These are phyloP conservation scores for Fagopyrum tataricum DNA, from an alignment of 148 eudicot genomes.

Conservation along the genomic window DNA sequence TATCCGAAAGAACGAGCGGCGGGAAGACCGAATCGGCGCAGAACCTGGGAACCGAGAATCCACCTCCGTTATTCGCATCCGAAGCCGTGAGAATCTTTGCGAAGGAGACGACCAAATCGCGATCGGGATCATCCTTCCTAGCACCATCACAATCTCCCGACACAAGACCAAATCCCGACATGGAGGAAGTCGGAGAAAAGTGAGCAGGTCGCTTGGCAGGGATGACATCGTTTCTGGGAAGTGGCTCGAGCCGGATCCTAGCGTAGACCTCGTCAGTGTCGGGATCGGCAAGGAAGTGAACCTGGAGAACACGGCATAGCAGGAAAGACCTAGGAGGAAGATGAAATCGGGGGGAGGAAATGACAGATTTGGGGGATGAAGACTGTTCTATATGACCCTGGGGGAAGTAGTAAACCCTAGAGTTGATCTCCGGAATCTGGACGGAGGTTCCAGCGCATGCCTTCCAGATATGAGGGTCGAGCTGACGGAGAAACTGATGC, in stretches of 20 bases:
- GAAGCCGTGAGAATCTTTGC: conserved; percentile 70
- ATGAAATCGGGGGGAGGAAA: background rate
- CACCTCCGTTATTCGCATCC: conserved; percentile 87
- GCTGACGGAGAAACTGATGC: conserved; percentile 3
- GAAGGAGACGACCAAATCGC: conserved; percentile 30
- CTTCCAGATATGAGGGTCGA: conserved; percentile 39
- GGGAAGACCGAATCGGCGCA: conserved; percentile 81
- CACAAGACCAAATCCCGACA: background rate
- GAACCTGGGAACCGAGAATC: conserved; percentile 77
- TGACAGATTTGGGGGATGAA: conserved; percentile 4
- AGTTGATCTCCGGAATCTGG: conserved; percentile 30
- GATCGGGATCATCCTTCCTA: background rate
- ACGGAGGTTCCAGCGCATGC: conserved; percentile 58
- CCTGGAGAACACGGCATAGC: conserved; percentile 44
- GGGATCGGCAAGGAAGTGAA: conserved; percentile 27
- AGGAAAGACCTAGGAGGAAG: conserved; percentile 20
- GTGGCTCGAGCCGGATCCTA: conserved; percentile 34
- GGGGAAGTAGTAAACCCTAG: conserved; percentile 74
- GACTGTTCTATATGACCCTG: conserved; percentile 70
- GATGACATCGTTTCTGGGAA: background rate
- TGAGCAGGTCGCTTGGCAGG: background rate
- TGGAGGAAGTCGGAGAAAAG: background rate
- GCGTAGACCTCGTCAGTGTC: conserved; percentile 55
- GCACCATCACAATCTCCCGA: background rate
- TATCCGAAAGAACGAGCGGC: conserved; percentile 38